Base-by-base conservation (phyloP, 805 yeast species). In the Huiozyma sinensis region DNA sequence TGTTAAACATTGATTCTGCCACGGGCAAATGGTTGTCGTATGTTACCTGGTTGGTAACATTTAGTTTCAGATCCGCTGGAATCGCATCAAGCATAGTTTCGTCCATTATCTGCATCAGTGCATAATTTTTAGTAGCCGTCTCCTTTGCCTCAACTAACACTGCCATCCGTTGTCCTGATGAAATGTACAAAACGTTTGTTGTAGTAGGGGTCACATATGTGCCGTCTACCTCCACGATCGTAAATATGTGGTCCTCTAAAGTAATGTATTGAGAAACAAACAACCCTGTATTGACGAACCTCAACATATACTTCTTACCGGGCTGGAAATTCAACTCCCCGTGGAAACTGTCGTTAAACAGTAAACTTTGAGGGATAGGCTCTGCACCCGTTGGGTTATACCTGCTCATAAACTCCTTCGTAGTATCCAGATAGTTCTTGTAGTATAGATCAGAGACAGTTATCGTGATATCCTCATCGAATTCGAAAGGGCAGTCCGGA, bases 371-470 rank as follows among this genome's bases (percentile, higher is more conserved):
- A 2, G 90, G 90, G 41, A 83, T 71, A 11, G 94, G 94, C 57
- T 83, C 94, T 12, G 84, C 87, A 36, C 94, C 94, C 2, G 89
- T 83, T 17, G 94, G 94, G 52, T 83, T 83, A 56, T 75, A 83
- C 50, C 83, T 68, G 36, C 73, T 71, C 54, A 79, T 59, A 58
- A 81, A 83, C 35, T 66, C 65, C 13, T 62, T 50, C 40, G 69
- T 60, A 28, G 81, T 66, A 3, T 63, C 71, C 29, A 65, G 63
- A 48, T 78, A 71, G 41, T 72, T 66, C 31, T 68, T 64, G 55
- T 80, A 85, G 58, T 83, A 83, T 66, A 79, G 72, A 50, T 83
- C 94, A 36, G 77, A 59, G 7, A 83, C 50, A 5, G 79, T 70
- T 40, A 82, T 65, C 2, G 71, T 64, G 47, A 72, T 67, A 48